Percentiles rank a stretch among this genome's conserved stretches.
Conservation (phyloP, 129 eudicot species). For the Mikania micrantha region DNA sequence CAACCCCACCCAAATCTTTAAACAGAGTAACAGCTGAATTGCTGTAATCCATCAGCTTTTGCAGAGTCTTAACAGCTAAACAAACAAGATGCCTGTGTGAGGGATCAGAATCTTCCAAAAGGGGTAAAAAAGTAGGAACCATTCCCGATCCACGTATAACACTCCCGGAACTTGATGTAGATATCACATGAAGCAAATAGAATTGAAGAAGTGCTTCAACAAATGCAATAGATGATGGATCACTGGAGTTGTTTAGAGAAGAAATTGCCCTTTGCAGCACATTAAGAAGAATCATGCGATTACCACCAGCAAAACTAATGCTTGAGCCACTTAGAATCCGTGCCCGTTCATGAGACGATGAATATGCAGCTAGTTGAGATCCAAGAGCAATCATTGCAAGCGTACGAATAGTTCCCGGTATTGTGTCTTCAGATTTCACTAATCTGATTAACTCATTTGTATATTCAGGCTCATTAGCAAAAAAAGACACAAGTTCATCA, state of each 20-base stretch:
- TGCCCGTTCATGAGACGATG: constrained; percentile 95
- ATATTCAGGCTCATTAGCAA: constrained; percentile 94
- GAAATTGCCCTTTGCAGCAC: constrained; percentile 89
- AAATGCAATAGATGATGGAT: constrained; percentile 75
- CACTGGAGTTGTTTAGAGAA: constrained; percentile 63
- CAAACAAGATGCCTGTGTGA: constrained; percentile 86
- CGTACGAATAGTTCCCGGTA: constrained; percentile 75
- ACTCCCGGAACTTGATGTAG: constrained; percentile 89
- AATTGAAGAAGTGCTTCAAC: constrained; percentile 95
- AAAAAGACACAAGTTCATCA: constrained; percentile 92
- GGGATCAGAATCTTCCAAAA: constrained; percentile 75
- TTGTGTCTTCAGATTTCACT: constrained; percentile 79
- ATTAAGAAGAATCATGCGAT: constrained; percentile 81
- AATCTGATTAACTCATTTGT: constrained; percentile 87
- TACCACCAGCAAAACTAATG: constrained; percentile 87
- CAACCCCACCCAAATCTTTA: constrained; percentile 93
- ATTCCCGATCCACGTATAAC: constrained; percentile 89
- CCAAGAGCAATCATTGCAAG: constrained; percentile 93
- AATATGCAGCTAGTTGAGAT: constrained; percentile 90
- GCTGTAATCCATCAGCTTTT: constrained; percentile 98
- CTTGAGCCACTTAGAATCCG: constrained; percentile 86
- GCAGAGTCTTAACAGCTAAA: constrained; percentile 82
- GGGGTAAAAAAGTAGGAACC: constrained; percentile 96
- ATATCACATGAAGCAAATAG: constrained; percentile 90
- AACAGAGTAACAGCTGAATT: constrained; percentile 95